Base-by-base conservation (phyloP, 1,139 yeast genomes). In the Hyphopichia khmerensis region DNA sequence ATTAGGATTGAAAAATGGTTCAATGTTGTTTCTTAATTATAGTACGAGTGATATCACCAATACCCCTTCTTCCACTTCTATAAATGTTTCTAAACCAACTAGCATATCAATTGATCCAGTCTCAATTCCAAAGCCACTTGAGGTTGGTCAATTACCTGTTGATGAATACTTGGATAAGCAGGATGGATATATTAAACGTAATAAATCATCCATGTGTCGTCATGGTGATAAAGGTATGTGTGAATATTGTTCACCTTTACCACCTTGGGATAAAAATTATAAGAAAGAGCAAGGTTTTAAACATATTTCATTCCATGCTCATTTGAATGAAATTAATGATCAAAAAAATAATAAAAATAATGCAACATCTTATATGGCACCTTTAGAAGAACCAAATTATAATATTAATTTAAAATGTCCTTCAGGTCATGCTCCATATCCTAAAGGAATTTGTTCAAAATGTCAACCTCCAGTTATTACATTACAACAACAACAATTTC, bases 171-270 rank as follows among this genome's bases (percentile, higher is more conserved):
- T 91, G 34, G 95, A 86, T 41, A 72, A 70, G 38, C 74, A 78
- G 41, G 79, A 80, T 37, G 99, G 99, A 1, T 69, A 86, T 45
- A 89, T 95, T 46, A 65, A 74, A 33, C 76, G 99, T 32, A 65
- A 72, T 27, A 76, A 72, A 48, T 80, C 89, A 6, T 60, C 65
- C 4, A 71, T 90, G 56, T 93, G 99, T 62, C 80, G 84, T 44
- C 99, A 95, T 60, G 89, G 95, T 3, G 91, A 84, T 32, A 86
- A 85, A 53, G 99, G 98, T 3, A 93, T 93, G 99, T 93, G 99
- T 64, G 99, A 93, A 55, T 89, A 90, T 59, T 93, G 99, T 60
- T 83, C 95, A 40, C 97, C 99, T 0, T 69, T 95, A 44, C 96
- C 96, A 37, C 98, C 99, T 2, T 95, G 93, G 87, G 97, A 93